Evolutionary conservation across 768 basidiomycete genomes (phyloP), one percentile per base, ranked within the genome.

Genomic region (Panellus pusillus): DNA sequence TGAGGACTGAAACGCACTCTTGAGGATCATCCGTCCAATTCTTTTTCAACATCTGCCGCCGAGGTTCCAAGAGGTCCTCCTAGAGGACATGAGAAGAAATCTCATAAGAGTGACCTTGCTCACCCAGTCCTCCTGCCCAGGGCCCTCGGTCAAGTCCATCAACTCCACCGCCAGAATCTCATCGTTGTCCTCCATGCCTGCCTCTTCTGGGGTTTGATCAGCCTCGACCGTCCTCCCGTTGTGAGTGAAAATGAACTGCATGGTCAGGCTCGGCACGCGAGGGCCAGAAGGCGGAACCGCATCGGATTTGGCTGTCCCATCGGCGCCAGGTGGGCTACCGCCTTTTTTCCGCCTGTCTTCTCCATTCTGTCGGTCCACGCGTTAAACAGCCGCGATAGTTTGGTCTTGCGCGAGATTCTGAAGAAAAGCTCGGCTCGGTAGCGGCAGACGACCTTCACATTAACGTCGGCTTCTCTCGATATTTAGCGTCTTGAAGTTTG

Each of bases 291-390:
- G 70, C 39, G 76, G 72, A 46, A 76, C 73, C 27, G 78, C 76
- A 50, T 82, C 80, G 42, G 74, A 66, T 66, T 79, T 82, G n/a
- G 72, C 72, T 27, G 74, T 69, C 24, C 78, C 80, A 61, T 63
- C 64, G 19, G 63, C 57, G 60, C 71, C 50, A 31, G 55, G 46
- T 20, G 50, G 50, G 31, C 39, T 57, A 17, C 42, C 70, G 18
- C 66, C 65, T 60, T 79, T 83, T 72, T 79, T 79, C 52, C 65
- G 18, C 68, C 70, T 9, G 73, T 73, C 58, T 74, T 73, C 66
- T 91, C 91, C 92, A 94, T 94, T 58, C 91, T 79, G 46, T 89
- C 89, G 24, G 89, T 91, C 91, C 91, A 93, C 28, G 91, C 88
- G 62, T 84, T 87, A 69, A 93, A 91, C 51, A 93, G 76, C 50